Evolutionary conservation across 306 rosid genomes (phyloP).

Genomic region (Boehmeria nivea): DNA sequence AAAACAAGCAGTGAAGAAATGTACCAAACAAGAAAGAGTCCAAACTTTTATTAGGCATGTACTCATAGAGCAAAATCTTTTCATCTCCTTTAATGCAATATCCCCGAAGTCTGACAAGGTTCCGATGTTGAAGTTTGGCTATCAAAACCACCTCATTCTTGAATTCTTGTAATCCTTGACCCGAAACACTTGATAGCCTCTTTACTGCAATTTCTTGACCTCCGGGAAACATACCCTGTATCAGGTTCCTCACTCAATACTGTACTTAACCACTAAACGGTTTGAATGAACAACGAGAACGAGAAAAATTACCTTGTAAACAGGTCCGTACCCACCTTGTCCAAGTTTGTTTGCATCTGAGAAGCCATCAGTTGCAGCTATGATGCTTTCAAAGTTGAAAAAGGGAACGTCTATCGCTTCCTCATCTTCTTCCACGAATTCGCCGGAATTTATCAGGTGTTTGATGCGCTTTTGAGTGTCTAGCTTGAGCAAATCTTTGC

Average conservation of each 20-base stretch:
- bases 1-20: too few species aligned
- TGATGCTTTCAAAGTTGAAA: constrained; percentile 46
- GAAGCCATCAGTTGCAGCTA: constrained; percentile 48
- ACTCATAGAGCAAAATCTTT: constrained; percentile 64
- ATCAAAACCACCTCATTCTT: constrained; percentile 68
- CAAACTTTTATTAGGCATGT: constrained; percentile 64
- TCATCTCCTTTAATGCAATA: constrained; percentile 63
- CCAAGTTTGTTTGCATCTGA: constrained; percentile 55
- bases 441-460: constrained; percentile 38
- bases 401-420: constrained; percentile 48
- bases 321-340: constrained; percentile 66
- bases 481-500: background rate
- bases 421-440: constrained; percentile 42
- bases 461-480: constrained; percentile 29
- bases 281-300: background rate
- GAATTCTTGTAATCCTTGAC: constrained; percentile 66
- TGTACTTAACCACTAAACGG: too few species aligned
- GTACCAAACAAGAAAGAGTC: constrained; percentile 63
- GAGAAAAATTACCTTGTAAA: constrained; percentile 43
- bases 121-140: constrained; percentile 69
- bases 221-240: constrained; percentile 49
- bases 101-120: constrained; percentile 64
- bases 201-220: constrained; percentile 60
- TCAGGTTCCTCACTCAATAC: background rate
- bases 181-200: constrained; percentile 60